A percentile compares a stretch with the other conserved stretches of the same genome.
Conservation (phyloP, 495 filamentous ascomycete genomes). For the Tuber brumale region DNA sequence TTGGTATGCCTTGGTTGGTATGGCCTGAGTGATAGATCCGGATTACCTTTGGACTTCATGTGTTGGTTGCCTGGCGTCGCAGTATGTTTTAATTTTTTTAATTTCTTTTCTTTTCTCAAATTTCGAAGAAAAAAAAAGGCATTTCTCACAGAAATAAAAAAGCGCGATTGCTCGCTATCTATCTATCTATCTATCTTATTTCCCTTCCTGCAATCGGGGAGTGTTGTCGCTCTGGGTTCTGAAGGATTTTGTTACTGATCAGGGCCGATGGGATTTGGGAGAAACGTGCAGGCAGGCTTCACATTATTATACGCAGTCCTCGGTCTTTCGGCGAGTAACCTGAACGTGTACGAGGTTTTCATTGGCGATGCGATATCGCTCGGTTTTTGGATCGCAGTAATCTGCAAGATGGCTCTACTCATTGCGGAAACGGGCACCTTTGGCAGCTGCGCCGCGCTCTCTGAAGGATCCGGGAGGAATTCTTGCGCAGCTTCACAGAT, state of each 20-base stretch:
- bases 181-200: not conserved
- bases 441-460: slow-evolving; percentile 11
- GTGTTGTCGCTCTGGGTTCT: not conserved
- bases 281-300: slow-evolving; percentile 15
- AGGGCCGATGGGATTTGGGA: not conserved
- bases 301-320: slow-evolving; percentile 27
- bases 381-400: slow-evolving; percentile 16
- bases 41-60: slow-evolving; percentile 20
- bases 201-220: not conserved
- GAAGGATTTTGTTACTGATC: not conserved
- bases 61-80: slow-evolving; percentile 26
- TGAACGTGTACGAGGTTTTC: slow-evolving; percentile 23
- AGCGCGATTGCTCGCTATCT: no score
- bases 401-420: slow-evolving; percentile 15
- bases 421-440: slow-evolving; percentile 4
- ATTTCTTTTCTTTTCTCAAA: not conserved
- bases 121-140: no score
- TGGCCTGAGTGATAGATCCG: slow-evolving; percentile 23
- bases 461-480: not conserved
- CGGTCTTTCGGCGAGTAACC: slow-evolving; percentile 22
- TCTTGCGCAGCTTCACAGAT: slow-evolving; percentile 2
- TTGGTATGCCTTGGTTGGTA: slow-evolving; percentile 35
- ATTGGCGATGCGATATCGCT: slow-evolving; percentile 21
- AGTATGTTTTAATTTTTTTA: slow-evolving; percentile 22
- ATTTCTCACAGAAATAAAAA: no score